phyloP scores from a whole-genome alignment of 2,329 filamentous ascomycete species.

The Lizonia empirigonia region DNA sequence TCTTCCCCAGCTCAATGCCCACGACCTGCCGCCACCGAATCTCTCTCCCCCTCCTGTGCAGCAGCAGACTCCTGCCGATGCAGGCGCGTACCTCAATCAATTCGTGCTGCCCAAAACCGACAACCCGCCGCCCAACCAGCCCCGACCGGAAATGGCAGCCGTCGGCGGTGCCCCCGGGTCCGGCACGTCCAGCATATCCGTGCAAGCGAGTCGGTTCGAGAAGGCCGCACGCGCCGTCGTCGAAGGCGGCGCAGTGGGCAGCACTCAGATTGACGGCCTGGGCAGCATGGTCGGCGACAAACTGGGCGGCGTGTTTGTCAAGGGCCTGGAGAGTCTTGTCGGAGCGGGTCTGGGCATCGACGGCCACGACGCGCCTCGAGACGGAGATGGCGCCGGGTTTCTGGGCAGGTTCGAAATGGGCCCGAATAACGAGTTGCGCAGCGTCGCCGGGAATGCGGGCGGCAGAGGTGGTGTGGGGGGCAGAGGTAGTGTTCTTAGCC shows the following conservation, averaged over 20 bases:
- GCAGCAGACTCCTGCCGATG: slow-evolving; percentile 43
- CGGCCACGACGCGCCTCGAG: no score
- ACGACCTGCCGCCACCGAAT: slow-evolving; percentile 21
- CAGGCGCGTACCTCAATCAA: slow-evolving; percentile 44
- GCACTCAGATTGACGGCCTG: slow-evolving; percentile 42
- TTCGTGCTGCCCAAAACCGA: slow-evolving; percentile 46
- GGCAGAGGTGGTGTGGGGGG: slow-evolving; percentile 7
- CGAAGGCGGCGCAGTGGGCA: slow-evolving; percentile 38
- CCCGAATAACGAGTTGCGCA: background rate
- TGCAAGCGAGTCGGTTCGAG: slow-evolving; percentile 39
- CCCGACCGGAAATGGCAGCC: slow-evolving; percentile 43
- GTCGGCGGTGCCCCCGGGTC: slow-evolving; percentile 43
- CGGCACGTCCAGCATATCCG: slow-evolving; percentile 39
- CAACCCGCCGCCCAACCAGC: slow-evolving; percentile 39
- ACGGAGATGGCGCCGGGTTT: no score
- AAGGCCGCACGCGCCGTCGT: slow-evolving; percentile 45
- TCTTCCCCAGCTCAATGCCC: slow-evolving; percentile 32
- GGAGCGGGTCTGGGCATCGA: slow-evolving; percentile 34
- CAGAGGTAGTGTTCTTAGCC: slow-evolving; percentile 35
- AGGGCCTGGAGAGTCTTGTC: slow-evolving; percentile 44
- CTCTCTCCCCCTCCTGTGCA: slow-evolving; percentile 23
- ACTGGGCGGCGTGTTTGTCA: slow-evolving; percentile 43
- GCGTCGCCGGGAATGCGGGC: slow-evolving; percentile 16
- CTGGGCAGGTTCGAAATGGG: slow-evolving; percentile 32
- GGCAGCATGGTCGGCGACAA: slow-evolving; percentile 43